Base-by-base conservation (phyloP, 2,329 filamentous ascomycete genomes). In the Sporothrix curviconia region DNA sequence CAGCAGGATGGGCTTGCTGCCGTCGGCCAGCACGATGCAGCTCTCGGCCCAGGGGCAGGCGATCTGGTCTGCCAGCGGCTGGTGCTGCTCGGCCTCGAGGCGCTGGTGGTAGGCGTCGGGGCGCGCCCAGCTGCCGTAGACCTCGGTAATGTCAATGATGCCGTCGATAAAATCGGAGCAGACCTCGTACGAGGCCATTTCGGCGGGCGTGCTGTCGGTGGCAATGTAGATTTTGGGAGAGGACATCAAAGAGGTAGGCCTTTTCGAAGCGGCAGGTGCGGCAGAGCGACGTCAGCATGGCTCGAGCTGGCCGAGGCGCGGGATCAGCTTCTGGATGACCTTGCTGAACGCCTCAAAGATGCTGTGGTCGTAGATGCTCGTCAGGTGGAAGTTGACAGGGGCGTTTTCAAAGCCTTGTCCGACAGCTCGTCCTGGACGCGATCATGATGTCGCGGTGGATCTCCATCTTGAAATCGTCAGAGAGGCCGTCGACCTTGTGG, bases 211-310 rank as follows among this genome's bases (percentile, higher is more conserved):
- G 30, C 87, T 94, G 70, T 99, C 94, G 5, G 92, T 96, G 1
- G 94, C 94, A 65, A 99, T 95, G 75, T 99, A 99, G 61, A 99
- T 96, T 76, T 99, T 99, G 74, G n/a, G 90, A 95, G 65, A 95
- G 82, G 8, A 97, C 92, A 69, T 99, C 95, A 69, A 99, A 99
- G 7, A 99, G 83, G 70, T 99, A 99, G 3, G 92, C 92, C 74
- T 99, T 99, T 70, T 97, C 92, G 69, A 99, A 96, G 49, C 90
- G 88, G 69, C 92, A 97, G 14, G 90, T 94, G 60, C 89, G 90
- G 74, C 90, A 95, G 42, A 99, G 82, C 64, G 92, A 94, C 67
- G 95, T 96, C 66, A 99, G 86, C 72, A 99, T 83, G 52, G 91
- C 73, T 99, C 94, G 57, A 99, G 83, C 25, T 92, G 95, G 6